A percentile compares a stretch with the other conserved stretches of the same genome.
These are phyloP conservation scores for Wickerhamomyces queroliae DNA, from an alignment of 805 yeast genomes.

Conservation along the genomic window DNA sequence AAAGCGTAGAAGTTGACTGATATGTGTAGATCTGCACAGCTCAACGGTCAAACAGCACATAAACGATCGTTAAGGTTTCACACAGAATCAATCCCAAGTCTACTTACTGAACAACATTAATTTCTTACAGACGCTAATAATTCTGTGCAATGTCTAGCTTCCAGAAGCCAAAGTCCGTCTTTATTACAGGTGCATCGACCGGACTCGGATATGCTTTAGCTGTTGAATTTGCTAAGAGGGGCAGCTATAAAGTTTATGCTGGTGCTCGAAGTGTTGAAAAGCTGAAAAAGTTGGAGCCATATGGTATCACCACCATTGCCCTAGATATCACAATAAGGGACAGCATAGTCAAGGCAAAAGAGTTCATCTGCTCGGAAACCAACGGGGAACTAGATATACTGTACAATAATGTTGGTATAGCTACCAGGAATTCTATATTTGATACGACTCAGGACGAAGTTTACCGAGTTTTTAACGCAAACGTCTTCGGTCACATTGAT, in stretches of 20 bases:
- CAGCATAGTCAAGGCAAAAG: slow-evolving; percentile 22
- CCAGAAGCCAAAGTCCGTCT: slow-evolving; percentile 33
- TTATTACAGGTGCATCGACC: slow-evolving; percentile 55
- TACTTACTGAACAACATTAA: no score
- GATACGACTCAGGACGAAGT: slow-evolving; percentile 25
- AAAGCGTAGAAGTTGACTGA: no score
- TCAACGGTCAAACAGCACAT: no score
- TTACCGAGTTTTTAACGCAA: slow-evolving; percentile 23
- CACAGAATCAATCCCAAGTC: no score
- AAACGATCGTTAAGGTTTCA: no score
- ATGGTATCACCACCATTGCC: slow-evolving; percentile 26
- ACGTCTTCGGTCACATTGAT: slow-evolving; percentile 33
- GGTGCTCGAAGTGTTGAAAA: slow-evolving; percentile 24
- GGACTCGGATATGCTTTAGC: slow-evolving; percentile 53
- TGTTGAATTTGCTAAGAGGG: slow-evolving; percentile 35
- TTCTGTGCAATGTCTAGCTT: neutral
- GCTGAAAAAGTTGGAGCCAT: slow-evolving; percentile 26
- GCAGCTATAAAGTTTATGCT: slow-evolving; percentile 31
- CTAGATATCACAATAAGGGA: slow-evolving; percentile 31
- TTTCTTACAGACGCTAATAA: no score
- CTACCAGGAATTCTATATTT: slow-evolving; percentile 22
- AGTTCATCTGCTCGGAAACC: slow-evolving; percentile 20
- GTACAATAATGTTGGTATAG: slow-evolving; percentile 36
- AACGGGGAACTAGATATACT: slow-evolving; percentile 31
- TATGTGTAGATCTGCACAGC: no score